Evolutionary conservation across 2,329 filamentous ascomycete genomes (phyloP), one percentile per base, ranked within the genome.

Genomic region (Lasiodiplodia sp.): DNA sequence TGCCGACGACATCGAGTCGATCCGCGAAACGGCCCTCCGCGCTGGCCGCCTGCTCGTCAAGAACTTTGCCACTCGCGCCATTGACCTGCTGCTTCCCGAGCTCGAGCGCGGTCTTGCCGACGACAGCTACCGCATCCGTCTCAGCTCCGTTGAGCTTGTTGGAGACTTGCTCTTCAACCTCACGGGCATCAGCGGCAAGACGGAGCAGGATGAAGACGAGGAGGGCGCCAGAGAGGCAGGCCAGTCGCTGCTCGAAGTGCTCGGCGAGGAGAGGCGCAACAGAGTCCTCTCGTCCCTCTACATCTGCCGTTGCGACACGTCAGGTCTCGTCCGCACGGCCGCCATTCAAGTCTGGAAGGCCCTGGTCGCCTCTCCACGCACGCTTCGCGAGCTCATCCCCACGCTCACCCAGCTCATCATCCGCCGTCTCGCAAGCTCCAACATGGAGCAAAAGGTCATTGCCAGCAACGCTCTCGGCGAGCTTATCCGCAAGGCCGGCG

Each of bases 401-500:
- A 97, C 94, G 1, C 90, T 99, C 70, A 97, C 94, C 6, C 94
- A 97, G 78, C 89, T 99, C 71, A 91, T 99, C 74, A 98, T 99
- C 78, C 90, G 93, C 69, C 92, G 96, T 60, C 87, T 99, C 73
- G 96, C 94, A 71, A 98, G 94, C 79, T 92, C 94, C 56, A 98
- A 97, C 77, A 94, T 97, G 91, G 96, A 99, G 80, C 96, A 99
- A 81, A 98, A 97, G 84, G 92, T 97, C 74, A 99, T 99, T 84
- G 96, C 96, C 72, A 95, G 95, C 79, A 98, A 98, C 79, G 94
- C 96, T 60, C 86, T 99, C 68, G 96, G 96, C 76, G 96, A 99
- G 79, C 89, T 99, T 72, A 98, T 99, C 76, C 91, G 96, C 75
- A 97, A 97, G 81, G 95, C 96, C 75, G 96, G 96, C 70, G 96